phyloP scores from a whole-genome alignment of 495 filamentous ascomycete genomes.

The Aspergillus panamensis region DNA sequence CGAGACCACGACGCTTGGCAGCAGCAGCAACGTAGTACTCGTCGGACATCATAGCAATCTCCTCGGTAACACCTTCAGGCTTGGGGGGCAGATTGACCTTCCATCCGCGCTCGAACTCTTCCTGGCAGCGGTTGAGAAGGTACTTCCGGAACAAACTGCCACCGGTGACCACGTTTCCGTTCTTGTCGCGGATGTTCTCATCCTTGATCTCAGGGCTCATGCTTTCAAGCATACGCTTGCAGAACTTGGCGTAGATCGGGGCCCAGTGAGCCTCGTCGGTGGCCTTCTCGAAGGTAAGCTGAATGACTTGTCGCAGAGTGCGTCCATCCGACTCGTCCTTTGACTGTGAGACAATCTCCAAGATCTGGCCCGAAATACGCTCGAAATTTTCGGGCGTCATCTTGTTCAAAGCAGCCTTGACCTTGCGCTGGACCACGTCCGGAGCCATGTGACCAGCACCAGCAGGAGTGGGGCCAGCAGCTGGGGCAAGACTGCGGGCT shows the following conservation, averaged over 20 bases:
- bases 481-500: conserved; percentile 63
- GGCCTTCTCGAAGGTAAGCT: conserved; percentile 98
- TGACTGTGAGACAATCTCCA: conserved; percentile 88
- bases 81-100: conserved; percentile 81
- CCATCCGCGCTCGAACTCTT: conserved; percentile 99
- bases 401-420: conserved; percentile 97
- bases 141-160: conserved; percentile 97
- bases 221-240: conserved; percentile 89
- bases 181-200: conserved; percentile 85
- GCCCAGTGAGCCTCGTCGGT: conserved; percentile 99
- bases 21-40: conserved; percentile 96
- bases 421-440: conserved; percentile 95
- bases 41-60: conserved; percentile 82
- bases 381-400: conserved; percentile 99
- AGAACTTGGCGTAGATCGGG: conserved; percentile 98
- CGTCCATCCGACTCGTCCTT: conserved; percentile 93
- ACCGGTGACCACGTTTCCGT: conserved; percentile 79
- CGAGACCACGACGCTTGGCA: conserved; percentile 93
- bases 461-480: conserved; percentile 53
- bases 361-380: conserved; percentile 87
- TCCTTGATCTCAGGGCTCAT: conserved; percentile 97
- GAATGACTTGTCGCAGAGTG: conserved; percentile 94
- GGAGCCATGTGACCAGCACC: conserved; percentile 68
- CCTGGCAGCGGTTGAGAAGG: conserved; percentile 95
- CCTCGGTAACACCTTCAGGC: conserved; percentile 71